These are phyloP conservation scores for Hyaloscypha hepaticicola DNA, from an alignment of 495 filamentous ascomycete genomes.

Conservation along the genomic window DNA sequence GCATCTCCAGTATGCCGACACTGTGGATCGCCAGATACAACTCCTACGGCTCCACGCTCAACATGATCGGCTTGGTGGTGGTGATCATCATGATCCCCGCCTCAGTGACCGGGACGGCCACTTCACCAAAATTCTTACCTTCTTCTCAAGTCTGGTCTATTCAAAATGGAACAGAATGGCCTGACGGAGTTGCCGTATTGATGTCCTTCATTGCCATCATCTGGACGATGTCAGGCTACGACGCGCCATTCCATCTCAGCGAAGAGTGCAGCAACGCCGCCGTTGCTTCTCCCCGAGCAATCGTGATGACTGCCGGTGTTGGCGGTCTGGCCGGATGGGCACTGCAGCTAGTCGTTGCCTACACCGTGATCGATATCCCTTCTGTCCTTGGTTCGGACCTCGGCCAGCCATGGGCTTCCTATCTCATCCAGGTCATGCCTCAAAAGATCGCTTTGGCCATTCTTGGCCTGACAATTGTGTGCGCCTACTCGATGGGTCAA, in stretches of 20 bases:
- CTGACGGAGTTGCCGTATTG: conserved; percentile 66
- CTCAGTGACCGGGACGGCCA: conserved; percentile 41
- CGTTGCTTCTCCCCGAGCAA: conserved; percentile 73
- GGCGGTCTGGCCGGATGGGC: conserved; percentile 75
- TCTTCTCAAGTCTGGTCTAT: conserved; percentile 69
- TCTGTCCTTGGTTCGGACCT: conserved; percentile 60
- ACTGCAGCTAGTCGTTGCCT: conserved; percentile 76
- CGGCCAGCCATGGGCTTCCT: conserved; percentile 76
- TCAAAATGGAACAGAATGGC: conserved; percentile 67
- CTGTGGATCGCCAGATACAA: conserved; percentile 75
- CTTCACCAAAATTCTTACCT: conserved; percentile 60
- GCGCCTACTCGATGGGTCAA: conserved; percentile 79
- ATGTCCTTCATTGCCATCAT: conserved; percentile 74
- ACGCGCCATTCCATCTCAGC: conserved; percentile 72
- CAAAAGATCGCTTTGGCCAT: conserved; percentile 64
- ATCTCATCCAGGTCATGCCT: conserved; percentile 68
- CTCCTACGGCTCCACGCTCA: conserved; percentile 71
- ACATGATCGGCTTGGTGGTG: conserved; percentile 65
- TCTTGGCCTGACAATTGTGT: conserved; percentile 69
- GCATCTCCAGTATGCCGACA: conserved; percentile 74
- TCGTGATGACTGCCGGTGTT: conserved; percentile 66
- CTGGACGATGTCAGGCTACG: conserved; percentile 47
- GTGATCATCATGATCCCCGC: conserved; percentile 72
- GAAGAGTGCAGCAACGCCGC: conserved; percentile 80
- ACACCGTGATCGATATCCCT: conserved; percentile 69